A percentile compares a stretch with the other conserved stretches of the same genome.
These are phyloP conservation scores for Coniosporium tulheliwenetii DNA, from an alignment of 2,329 filamentous ascomycete species.

Conservation along the genomic window DNA sequence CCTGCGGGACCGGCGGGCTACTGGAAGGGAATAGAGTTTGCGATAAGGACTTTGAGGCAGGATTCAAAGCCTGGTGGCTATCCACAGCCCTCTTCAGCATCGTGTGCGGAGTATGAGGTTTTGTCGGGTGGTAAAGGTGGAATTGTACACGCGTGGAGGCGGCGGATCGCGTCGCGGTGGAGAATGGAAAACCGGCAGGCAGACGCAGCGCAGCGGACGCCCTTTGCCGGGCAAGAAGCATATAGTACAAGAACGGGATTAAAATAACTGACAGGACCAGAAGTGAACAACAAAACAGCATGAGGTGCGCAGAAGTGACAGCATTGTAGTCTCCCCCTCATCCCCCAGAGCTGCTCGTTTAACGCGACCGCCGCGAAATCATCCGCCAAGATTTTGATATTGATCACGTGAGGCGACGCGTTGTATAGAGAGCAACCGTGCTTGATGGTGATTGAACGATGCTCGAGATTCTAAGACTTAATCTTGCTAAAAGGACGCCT, in stretches of 20 bases:
- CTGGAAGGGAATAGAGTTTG: slow-evolving; percentile 44
- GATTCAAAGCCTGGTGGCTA: slow-evolving; percentile 18
- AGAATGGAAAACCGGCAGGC: slow-evolving; percentile 8
- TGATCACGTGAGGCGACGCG: no score
- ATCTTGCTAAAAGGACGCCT: no score
- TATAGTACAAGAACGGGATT: slow-evolving; percentile 17
- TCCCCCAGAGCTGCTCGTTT: no score
- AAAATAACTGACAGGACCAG: neutral
- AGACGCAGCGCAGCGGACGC: slow-evolving; percentile 16
- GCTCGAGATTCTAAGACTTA: no score
- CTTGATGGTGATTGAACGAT: no score
- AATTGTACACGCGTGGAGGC: slow-evolving; percentile 4
- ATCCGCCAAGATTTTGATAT: no score
- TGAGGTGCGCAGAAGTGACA: no score
- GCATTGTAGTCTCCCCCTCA: no score
- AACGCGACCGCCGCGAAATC: no score
- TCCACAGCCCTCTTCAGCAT: slow-evolving; percentile 27
- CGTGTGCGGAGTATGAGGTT: slow-evolving; percentile 4
- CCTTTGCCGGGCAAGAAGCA: slow-evolving; percentile 15
- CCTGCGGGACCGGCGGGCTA: slow-evolving; percentile 37
- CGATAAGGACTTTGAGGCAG: slow-evolving; percentile 12
- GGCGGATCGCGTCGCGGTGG: slow-evolving; percentile 10
- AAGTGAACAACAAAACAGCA: no score
- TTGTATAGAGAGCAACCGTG: no score
- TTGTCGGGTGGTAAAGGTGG: slow-evolving; percentile 5